These are phyloP conservation scores for Pythium phragmiticola DNA, from an alignment of 352 stramenopile species.

Conservation along the genomic window DNA sequence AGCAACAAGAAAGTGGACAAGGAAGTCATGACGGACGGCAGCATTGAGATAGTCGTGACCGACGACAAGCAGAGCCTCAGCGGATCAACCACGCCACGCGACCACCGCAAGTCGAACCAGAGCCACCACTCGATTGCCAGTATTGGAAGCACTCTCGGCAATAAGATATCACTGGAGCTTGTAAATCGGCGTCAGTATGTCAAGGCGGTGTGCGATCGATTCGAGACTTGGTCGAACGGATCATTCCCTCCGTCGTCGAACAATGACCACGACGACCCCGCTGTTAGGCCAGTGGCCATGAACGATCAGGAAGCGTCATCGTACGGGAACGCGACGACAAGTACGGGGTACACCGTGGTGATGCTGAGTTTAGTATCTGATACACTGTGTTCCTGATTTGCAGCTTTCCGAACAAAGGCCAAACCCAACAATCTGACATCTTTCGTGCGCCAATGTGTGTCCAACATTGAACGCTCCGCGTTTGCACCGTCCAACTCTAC, in stretches of 20 bases:
- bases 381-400: neutral
- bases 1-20: conserved; percentile 35
- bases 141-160: conserved; percentile 8
- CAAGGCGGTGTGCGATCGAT: conserved; percentile 22
- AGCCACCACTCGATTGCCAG: neutral
- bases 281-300: neutral
- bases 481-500: neutral
- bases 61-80: conserved; percentile 16
- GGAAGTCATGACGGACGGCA: conserved; percentile 22
- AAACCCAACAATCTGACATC: conserved; percentile 67
- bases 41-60: conserved; percentile 54
- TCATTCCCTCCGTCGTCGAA: neutral
- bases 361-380: neutral
- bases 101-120: neutral
- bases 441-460: conserved; percentile 63
- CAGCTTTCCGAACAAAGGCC: conserved; percentile 16
- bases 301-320: neutral
- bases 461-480: conserved; percentile 48
- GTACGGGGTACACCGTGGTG: neutral
- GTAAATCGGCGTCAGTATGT: conserved; percentile 28
- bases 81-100: neutral
- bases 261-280: neutral
- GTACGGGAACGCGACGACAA: conserved; percentile 1
- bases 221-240: conserved; percentile 21
- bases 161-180: conserved; percentile 14